A percentile compares a stretch with the other conserved stretches of the same genome.
Evolutionary conservation across 768 basidiomycete genomes (phyloP).

Genomic region (Galerina sulciceps): DNA sequence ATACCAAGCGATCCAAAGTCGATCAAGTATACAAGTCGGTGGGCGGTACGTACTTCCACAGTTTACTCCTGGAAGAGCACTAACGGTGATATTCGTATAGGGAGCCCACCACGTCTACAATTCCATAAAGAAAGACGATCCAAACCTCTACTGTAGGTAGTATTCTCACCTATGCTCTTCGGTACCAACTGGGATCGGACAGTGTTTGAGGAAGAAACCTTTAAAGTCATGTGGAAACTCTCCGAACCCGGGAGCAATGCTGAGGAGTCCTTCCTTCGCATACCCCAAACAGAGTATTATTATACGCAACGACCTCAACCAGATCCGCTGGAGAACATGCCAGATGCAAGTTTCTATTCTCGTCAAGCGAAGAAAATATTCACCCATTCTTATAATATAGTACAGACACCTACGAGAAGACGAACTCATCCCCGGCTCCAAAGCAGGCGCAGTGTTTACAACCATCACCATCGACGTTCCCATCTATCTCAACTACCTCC

Average conservation of each 20-base stretch:
- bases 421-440: conserved; percentile 36
- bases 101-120: conserved; percentile 81
- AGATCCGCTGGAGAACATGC: conserved; percentile 56
- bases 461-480: conserved; percentile 76
- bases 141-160: conserved; percentile 53
- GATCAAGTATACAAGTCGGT: conserved; percentile 79
- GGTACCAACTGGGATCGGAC: not conserved
- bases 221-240: conserved; percentile 75
- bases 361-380: not conserved
- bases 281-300: conserved; percentile 67
- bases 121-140: conserved; percentile 46
- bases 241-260: conserved; percentile 60
- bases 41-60: conserved; percentile 63
- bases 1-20: conserved; percentile 75
- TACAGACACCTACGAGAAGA: conserved; percentile 37
- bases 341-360: conserved; percentile 42
- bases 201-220: conserved; percentile 77
- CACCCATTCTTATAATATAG: conserved; percentile 23
- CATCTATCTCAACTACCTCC: conserved; percentile 72
- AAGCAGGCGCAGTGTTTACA: conserved; percentile 60
- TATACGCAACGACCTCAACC: conserved; percentile 40
- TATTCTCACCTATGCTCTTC: not conserved
- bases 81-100: conserved; percentile 36
- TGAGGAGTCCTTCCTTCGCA: conserved; percentile 67
- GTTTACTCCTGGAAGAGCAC: too few species aligned